Conservation (phyloP, 2,329 filamentous ascomycete species). For the Botrytis deweyae region DNA sequence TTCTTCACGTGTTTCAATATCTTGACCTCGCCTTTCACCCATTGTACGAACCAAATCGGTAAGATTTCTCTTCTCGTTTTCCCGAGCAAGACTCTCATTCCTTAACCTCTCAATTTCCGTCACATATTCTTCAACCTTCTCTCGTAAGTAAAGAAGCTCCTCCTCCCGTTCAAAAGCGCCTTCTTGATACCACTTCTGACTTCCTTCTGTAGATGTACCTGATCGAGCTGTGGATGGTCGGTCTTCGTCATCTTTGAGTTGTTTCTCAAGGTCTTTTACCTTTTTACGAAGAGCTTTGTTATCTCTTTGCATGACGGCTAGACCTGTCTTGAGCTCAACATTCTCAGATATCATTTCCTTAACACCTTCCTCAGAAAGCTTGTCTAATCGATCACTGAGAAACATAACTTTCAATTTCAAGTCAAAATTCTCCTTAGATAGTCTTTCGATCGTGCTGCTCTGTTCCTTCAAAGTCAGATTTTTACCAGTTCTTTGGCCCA, state of each 20-base stretch:
- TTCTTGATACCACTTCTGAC: conserved; percentile 56
- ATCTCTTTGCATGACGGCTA: conserved; percentile 86
- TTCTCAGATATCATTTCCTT: conserved; percentile 99
- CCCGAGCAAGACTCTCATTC: conserved; percentile 73
- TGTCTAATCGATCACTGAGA: conserved; percentile 87
- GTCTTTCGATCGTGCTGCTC: conserved; percentile 91
- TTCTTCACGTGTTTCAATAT: conserved; percentile 55
- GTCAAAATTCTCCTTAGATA: conserved; percentile 98
- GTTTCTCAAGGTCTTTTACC: conserved; percentile 83
- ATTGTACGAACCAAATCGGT: conserved; percentile 74
- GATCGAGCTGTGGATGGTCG: conserved; percentile 61
- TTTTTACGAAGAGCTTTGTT: conserved; percentile 79
- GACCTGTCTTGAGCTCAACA: conserved; percentile 87
- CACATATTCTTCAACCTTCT: conserved; percentile 81
- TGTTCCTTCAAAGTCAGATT: conserved; percentile 94
- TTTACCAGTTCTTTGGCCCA: conserved; percentile 55
- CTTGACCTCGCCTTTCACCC: conserved; percentile 51
- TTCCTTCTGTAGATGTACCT: conserved; percentile 55
- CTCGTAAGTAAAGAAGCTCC: conserved; percentile 79
- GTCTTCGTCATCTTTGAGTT: conserved; percentile 64
- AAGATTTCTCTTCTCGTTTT: conserved; percentile 83
- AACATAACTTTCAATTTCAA: conserved; percentile 98
- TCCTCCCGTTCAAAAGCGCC: conserved; percentile 71
- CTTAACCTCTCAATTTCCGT: conserved; percentile 79
- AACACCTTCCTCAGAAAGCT: conserved; percentile 90